Evolutionary conservation across 2,329 filamentous ascomycete species (phyloP).

Genomic region (Alternaria arbusti): DNA sequence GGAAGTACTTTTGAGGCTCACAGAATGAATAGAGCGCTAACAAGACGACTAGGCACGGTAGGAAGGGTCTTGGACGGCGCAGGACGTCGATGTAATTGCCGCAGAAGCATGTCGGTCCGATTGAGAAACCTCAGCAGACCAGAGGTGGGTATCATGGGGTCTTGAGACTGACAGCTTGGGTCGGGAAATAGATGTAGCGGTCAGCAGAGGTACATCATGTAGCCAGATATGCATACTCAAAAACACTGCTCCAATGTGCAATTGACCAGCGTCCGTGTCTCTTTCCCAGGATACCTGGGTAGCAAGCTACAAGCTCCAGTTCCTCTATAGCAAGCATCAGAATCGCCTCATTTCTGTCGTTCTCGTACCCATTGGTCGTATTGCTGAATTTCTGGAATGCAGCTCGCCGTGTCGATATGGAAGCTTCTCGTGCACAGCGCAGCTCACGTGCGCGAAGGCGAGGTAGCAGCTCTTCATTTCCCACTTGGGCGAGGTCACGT

Average conservation of each 20-base stretch:
- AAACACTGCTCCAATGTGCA: neutral
- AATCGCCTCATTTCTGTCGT: neutral
- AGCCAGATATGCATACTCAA: neutral
- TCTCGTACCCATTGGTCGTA: neutral
- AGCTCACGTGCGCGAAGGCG: neutral
- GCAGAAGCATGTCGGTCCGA: neutral
- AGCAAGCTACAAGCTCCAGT: neutral
- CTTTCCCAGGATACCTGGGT: neutral
- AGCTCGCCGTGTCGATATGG: neutral
- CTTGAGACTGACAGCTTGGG: neutral
- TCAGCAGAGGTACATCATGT: neutral
- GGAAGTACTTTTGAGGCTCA: neutral
- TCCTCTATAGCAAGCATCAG: neutral
- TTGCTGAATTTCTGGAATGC: neutral
- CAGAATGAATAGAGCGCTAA: neutral
- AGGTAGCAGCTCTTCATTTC: neutral
- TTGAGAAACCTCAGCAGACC: neutral
- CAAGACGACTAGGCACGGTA: neutral
- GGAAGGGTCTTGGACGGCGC: neutral
- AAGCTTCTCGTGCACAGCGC: neutral
- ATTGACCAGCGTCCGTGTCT: neutral
- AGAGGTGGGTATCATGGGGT: neutral
- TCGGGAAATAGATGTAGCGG: neutral
- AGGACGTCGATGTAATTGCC: neutral
- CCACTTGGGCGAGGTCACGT: neutral